Evolutionary conservation across 495 filamentous ascomycete species (phyloP), one percentile per base, ranked within the genome.

Genomic region (Annulohypoxylon moriforme): DNA sequence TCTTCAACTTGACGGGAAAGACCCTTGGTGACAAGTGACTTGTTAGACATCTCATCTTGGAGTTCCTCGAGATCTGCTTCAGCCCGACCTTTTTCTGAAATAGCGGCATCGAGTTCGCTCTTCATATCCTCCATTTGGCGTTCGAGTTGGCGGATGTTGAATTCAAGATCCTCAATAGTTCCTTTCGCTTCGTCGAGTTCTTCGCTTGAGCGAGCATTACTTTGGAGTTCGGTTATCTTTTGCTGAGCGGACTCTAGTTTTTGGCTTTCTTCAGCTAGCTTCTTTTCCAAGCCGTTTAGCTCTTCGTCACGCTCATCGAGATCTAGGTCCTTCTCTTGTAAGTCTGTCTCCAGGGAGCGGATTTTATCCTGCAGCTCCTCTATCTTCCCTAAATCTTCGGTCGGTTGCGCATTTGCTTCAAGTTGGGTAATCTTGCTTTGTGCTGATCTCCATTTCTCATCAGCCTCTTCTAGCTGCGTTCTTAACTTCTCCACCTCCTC

Each of bases 41-140:
- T 94, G 76, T 94, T 90, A 7, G 90, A 84, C 84, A 94, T 88
- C 70, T 95, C 92, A 49, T 92, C 90, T 55, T 90, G 90, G 18
- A 96, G 78, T 76, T 94, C 84, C 60, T 89, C 86, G 3, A 91
- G 76, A 59, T 90, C 84, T 22, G 81, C 82, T 73, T 88, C 82
- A 16, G 85, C 84, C n/a, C 82, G 81, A 29, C 81, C 81, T 63
- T 91, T 92, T 53, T 90, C 86, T 20, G 85, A 77, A n/a, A 87
- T 61, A n/a, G 91, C 90, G 31, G 87, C 81, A 55, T 92, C 83
- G 10, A 90, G 79, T 57, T 90, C 86, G 1, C 88, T 84, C 58
- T 87, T 88, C 68, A 86, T 85, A 18, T 89, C 85, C 36, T 87
- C 84, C 1, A 88, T 69, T 74, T 85, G 81, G n/a, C 82, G 74